Base-by-base conservation (phyloP, 2,329 filamentous ascomycete species). In the Volutella citrinella region DNA sequence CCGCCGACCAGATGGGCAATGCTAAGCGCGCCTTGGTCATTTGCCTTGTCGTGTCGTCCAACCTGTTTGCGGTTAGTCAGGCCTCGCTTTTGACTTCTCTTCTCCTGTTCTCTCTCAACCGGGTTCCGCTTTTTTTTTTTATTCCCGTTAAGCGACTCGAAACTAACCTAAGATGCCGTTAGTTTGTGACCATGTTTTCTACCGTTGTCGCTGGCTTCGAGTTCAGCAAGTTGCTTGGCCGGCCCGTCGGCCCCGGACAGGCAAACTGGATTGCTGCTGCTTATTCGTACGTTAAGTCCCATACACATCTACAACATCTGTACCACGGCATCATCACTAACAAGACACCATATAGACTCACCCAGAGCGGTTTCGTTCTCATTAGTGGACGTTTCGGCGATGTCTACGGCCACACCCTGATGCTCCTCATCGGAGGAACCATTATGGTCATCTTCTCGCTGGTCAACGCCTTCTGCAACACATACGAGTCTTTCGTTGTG, bases 341-440 rank as follows among this genome's bases (percentile, higher is more conserved):
- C 14, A 10, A 15, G 19, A 5, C 9, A 27, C 27, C 8, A 33
- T 17, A 4, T 19, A 71, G 67, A 3, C 54, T 74, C 10, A 68
- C 72, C 0, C 69, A 74, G 41, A 66, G 73, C 4, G 65, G 72
- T 3, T 75, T 77, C 38, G 70, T 78, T 12, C 55, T 78, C 1
- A 60, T 73, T 4, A 66, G 64, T 7, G 74, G 74, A 6, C 66
- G 74, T 1, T 55, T 77, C 2, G 74, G 72, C 1, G 68, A 70
- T 27, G 57, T 78, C 2, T 74, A 69, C 42, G 75, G 74, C 5
- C 72, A 76, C 48, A 68, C 70, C 32, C 60, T 60, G 6, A 51
- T 74, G 12, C 58, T 74, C 2, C 46, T 73, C 2, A 36, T 60
- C 32, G 74, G 72, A 7, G 64, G 61, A 9, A 45, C 50, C 7